Conservation (phyloP, 176 grass and related monocot species). For the Bothriochloa decipiens region DNA sequence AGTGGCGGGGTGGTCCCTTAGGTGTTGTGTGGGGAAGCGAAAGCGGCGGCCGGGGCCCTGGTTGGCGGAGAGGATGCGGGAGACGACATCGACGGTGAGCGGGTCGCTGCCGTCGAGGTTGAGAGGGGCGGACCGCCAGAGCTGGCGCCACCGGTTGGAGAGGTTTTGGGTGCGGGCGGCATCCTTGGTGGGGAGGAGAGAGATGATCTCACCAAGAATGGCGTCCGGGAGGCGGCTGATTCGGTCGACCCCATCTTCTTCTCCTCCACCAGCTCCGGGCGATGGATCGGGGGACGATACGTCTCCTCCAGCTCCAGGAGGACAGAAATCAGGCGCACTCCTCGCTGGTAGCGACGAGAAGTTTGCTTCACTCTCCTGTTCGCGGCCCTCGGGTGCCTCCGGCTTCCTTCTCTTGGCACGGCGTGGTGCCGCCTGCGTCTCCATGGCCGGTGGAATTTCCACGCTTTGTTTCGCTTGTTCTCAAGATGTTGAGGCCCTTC, state of each 20-base stretch:
- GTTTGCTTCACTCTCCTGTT: background rate
- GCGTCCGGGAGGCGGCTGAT: background rate
- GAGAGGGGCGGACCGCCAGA: background rate
- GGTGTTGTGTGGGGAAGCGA: background rate
- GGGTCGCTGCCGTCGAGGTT: background rate
- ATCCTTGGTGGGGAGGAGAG: background rate
- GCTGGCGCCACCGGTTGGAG: background rate
- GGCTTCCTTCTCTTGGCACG: background rate
- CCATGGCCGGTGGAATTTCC: background rate
- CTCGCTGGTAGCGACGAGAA: background rate
- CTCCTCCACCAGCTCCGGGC: background rate
- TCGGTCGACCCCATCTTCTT: background rate
- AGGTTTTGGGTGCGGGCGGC: background rate
- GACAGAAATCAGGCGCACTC: background rate
- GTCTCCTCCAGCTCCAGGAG: background rate
- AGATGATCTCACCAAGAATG: background rate
- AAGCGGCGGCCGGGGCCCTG: background rate
- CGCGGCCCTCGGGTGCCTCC: background rate
- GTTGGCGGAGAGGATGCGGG: background rate
- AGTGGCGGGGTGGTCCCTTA: background rate
- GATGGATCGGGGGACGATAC: background rate
- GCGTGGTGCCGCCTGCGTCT: background rate
- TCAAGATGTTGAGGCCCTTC: too few relatives aligned
- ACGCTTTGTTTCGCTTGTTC: too few relatives aligned
- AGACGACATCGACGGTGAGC: background rate